phyloP scores from a whole-genome alignment of 1,284 basidiomycete genomes.

The Phaffia rhodozyma region DNA sequence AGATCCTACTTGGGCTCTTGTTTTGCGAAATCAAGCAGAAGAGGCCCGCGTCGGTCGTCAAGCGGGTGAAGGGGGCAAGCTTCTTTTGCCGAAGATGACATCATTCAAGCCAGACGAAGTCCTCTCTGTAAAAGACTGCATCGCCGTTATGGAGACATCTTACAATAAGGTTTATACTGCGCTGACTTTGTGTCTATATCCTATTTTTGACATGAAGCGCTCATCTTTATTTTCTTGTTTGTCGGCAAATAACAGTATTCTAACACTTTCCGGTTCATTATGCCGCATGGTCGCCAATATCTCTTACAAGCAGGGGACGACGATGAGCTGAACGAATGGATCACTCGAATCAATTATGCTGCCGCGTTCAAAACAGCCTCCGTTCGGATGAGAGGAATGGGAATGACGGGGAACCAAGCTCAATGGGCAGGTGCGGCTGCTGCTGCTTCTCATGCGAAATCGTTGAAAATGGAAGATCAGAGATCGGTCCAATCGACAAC shows the following conservation, averaged over 20 bases:
- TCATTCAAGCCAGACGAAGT: constrained; percentile 78
- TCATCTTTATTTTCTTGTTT: neutral
- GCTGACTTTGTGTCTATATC: constrained; percentile 19
- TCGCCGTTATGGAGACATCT: constrained; percentile 66
- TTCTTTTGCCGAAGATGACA: constrained; percentile 43
- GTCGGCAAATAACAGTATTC: constrained; percentile 41
- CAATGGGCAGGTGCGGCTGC: constrained; percentile 69
- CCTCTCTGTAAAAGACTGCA: constrained; percentile 59
- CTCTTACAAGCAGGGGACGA: constrained; percentile 65
- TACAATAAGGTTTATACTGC: constrained; percentile 51
- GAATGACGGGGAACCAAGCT: constrained; percentile 56
- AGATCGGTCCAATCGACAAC: neutral
- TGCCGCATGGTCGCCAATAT: constrained; percentile 64
- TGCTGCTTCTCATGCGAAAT: constrained; percentile 53
- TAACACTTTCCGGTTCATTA: constrained; percentile 65
- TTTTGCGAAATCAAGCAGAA: constrained; percentile 46
- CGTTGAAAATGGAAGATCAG: constrained; percentile 21
- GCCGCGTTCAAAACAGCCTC: constrained; percentile 77
- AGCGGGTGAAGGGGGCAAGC: constrained; percentile 24
- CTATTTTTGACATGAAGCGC: neutral
- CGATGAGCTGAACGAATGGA: constrained; percentile 79
- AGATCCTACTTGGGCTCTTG: constrained; percentile 57
- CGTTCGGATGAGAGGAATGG: constrained; percentile 65
- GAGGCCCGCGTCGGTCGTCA: constrained; percentile 15
- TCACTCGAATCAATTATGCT: constrained; percentile 86